phyloP scores from a whole-genome alignment of 306 rosid genomes.

The Quercus alba region DNA sequence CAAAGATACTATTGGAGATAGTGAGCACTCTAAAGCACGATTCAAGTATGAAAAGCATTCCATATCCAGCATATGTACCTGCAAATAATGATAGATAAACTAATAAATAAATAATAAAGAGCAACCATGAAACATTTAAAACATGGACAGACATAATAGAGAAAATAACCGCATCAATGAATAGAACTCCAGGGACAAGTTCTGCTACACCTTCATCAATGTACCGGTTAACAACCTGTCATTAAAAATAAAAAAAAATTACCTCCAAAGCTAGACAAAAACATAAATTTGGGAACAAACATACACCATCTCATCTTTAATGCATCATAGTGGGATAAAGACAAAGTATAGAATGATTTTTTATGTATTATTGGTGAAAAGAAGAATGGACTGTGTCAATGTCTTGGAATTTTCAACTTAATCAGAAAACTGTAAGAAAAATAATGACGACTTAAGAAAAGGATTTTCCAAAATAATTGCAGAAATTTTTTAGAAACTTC shows the following conservation, averaged over 20 bases:
- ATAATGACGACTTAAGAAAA: not conserved
- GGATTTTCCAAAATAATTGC: not conserved
- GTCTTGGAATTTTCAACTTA: not conserved
- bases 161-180: constrained; percentile 61
- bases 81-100: constrained; percentile 19
- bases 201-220: constrained; percentile 98
- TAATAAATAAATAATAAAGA: not conserved
- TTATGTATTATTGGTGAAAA: not conserved
- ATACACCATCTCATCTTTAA: not conserved
- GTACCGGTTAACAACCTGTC: constrained; percentile 88
- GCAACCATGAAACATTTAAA: constrained; percentile 8
- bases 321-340: not conserved
- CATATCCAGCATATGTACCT: constrained; percentile 98
- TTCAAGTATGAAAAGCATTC: constrained; percentile 94
- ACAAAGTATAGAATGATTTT: not conserved
- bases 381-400: not conserved
- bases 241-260: constrained; percentile 7
- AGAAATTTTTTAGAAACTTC: not conserved
- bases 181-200: constrained; percentile 98
- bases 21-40: constrained; percentile 94
- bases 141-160: not conserved
- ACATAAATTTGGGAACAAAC: not conserved
- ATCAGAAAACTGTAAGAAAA: not conserved
- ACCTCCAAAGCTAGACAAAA: not conserved
- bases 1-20: constrained; percentile 94